These are phyloP conservation scores for Takakia lepidozioides DNA, from an alignment of 225 moss, liverwort and hornwort genomes.

Conservation along the genomic window DNA sequence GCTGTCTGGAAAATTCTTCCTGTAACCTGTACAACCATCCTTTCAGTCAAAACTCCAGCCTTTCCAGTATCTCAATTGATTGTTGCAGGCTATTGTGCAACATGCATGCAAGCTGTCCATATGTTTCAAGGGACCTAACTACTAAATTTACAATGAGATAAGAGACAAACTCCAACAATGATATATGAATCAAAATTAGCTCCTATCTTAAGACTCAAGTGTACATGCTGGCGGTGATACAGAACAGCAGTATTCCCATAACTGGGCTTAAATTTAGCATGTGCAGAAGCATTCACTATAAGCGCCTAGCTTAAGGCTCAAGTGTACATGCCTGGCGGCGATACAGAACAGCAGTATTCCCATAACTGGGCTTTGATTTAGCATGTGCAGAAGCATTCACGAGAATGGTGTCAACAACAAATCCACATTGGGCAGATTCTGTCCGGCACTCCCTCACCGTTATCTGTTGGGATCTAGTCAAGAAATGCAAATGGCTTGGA, in stretches of 20 bases:
- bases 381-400: conserved; percentile 42
- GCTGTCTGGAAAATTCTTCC: conserved; percentile 77
- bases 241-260: conserved; percentile 73
- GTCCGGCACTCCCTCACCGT: conserved; percentile 85
- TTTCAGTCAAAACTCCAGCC: too few species aligned
- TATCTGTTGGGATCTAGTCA: conserved; percentile 43
- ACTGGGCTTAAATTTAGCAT: conserved; percentile 26
- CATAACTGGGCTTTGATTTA: conserved; percentile 35
- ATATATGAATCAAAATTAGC: too few species aligned
- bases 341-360: conserved; percentile 74
- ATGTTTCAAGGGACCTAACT: background rate
- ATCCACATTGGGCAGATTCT: conserved; percentile 74
- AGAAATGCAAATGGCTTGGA: too few species aligned
- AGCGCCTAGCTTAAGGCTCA: too few species aligned
- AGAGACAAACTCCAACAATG: background rate
- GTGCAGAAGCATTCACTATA: conserved; percentile 42
- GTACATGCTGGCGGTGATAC: conserved; percentile 81
- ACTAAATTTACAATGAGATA: background rate
- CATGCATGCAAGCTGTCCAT: too few species aligned
- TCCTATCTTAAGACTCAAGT: too few species aligned
- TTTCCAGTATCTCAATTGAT: too few species aligned
- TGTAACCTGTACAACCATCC: conserved; percentile 48
- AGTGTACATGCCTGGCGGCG: conserved; percentile 74
- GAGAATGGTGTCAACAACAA: conserved; percentile 72
- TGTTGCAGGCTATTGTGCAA: too few species aligned